Conservation (phyloP, 2,329 filamentous ascomycete genomes). For the Alternaria sp. region DNA sequence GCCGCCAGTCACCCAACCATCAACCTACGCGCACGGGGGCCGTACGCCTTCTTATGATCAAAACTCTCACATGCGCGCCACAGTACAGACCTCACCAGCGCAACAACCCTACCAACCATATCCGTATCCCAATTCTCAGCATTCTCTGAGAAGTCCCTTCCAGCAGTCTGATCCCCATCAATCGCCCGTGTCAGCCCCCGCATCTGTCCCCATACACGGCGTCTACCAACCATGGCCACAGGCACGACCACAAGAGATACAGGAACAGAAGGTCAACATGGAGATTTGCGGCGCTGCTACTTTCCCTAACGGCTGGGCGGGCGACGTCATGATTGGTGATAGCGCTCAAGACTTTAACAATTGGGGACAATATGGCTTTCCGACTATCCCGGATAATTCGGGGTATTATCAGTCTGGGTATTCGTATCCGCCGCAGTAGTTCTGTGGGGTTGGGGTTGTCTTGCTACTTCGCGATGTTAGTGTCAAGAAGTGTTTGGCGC, state of each 20-base stretch:
- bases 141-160: neutral
- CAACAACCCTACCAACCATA: neutral
- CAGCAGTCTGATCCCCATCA: neutral
- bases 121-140: neutral
- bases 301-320: neutral
- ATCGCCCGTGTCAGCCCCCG: neutral
- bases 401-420: neutral
- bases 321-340: neutral
- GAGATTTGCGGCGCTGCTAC: constrained; percentile 1
- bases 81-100: neutral
- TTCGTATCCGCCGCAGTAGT: neutral
- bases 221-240: neutral
- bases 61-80: neutral
- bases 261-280: constrained; percentile 1
- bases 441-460: neutral
- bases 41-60: neutral
- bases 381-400: neutral
- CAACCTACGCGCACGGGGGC: neutral
- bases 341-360: neutral
- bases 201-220: neutral
- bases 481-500: neutral
- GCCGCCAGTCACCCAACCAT: neutral
- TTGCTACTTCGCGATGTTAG: neutral
- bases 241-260: neutral
- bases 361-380: neutral